Evolutionary conservation across 768 basidiomycete genomes (phyloP), one percentile per base, ranked within the genome.

Genomic region (Cystobasidium onofrii): DNA sequence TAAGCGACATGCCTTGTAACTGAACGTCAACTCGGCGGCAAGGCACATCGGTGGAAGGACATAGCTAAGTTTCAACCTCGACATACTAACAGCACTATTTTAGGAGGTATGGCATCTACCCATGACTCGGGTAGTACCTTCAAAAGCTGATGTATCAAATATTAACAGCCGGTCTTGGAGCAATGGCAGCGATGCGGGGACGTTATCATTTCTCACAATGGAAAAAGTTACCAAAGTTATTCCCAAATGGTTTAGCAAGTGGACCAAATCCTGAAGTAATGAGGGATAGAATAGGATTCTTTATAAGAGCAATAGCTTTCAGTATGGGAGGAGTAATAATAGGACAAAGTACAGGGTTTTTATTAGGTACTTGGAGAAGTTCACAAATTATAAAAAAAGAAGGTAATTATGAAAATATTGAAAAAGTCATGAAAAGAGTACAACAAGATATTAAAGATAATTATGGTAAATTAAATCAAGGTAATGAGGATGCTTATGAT

Each of bases 401-500:
- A 46, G 69, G 69, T 2, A 71, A 71, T 55, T 57, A 57, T 44
- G 69, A 71, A 34, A 71, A 61, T 44, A 71, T 71, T 12, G 55
- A 55, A 55, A 55, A 60, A 34, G 69, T 71, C 23, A 71, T 71
- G 69, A 55, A 60, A 20, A 71, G 55, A 34, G 69, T 71, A 25
- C 69, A 71, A 55, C 33, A 71, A 34, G 69, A 71, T 60, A 31
- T 71, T 34, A 60, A 27, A 29, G 69, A 71, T n/a, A 43, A 60
- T 50, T 67, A 67, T 36, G 36, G 39, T 64, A 41, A 64, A 64
- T 31, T 36, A 41, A 64, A 46, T 36, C 39, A 64, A 64, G 63
- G 27, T 10, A 3, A 15, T 6, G 33, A 34, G 31, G 57, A 60
- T 60, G 23, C 63, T 41, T 46, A 64, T 41, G 63, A 31, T 39